Evolutionary conservation across 208 protist genomes (phyloP), one percentile per base, ranked within the genome.

Genomic region (Trichomonas gallinae): DNA sequence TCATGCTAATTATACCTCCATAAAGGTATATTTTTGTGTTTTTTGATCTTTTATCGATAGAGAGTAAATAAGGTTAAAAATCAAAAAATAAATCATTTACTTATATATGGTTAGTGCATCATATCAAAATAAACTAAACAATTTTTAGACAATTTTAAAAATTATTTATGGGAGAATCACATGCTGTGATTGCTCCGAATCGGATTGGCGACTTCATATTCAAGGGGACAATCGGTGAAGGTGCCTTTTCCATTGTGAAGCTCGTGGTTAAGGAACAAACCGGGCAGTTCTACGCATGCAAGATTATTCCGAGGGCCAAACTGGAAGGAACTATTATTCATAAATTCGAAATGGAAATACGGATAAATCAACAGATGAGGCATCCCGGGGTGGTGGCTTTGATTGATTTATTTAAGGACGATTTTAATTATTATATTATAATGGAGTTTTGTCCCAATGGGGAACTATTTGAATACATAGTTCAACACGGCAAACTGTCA

Each of bases 361-460:
- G 87, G 38, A 51, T 93, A 0, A 93, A 93, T 38, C 87, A 93
- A 21, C 87, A 93, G 51, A 34, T 93, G 40, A 38, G 44, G 42
- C 87, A 93, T 36, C 87, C 87, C 34, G 87, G 87, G 17, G 44
- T 93, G 1, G 87, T 93, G 31, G 26, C 42, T 49, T 48, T 93
- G 44, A 51, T 51, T 26, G 87, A 93, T 51, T 44, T 93, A n/a
- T 51, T 51, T 0, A 38, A 38, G 4, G 87, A 93, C 26, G 87
- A 93, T 51, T 13, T 48, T 34, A 93, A 93, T 93, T 93, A 93
- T 93, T 93, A 93, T 93, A 38, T 93, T 51, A 40, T 93, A 49
- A 93, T 93, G 87, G 87, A 93, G 44, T 93, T 93, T 93, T 93
- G 87, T 36, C 87, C 87, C n/a, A 93, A 93, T 38, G 87, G 87